phyloP scores from a whole-genome alignment of 176 grass and related monocot genomes.

The Oryza nivara region DNA sequence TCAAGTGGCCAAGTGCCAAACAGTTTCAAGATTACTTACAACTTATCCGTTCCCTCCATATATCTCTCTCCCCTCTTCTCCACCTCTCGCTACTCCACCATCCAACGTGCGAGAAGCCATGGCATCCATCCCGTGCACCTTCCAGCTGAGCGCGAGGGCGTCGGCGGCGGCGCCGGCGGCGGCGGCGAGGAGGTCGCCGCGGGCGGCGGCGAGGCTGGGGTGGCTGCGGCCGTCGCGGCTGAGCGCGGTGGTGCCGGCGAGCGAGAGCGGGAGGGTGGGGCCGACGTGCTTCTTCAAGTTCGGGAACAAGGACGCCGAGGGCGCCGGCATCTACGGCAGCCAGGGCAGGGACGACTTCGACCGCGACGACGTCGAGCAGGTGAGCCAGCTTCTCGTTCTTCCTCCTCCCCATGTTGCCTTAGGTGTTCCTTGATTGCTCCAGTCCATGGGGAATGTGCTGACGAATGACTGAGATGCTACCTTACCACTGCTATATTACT shows the following conservation, averaged over 20 bases:
- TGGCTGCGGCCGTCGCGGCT: conserved; percentile 46
- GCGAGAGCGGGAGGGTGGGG: conserved; percentile 51
- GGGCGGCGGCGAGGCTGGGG: conserved; percentile 34
- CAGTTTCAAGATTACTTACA: background rate
- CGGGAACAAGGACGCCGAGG: conserved; percentile 82
- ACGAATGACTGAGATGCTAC: background rate
- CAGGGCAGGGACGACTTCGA: conserved; percentile 91
- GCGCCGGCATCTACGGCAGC: conserved; percentile 86
- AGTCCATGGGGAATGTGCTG: background rate
- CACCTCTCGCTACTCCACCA: conserved; percentile 45
- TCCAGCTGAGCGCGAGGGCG: conserved; percentile 46
- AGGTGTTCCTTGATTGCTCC: background rate
- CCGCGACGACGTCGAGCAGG: conserved; percentile 95
- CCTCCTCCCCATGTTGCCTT: background rate
- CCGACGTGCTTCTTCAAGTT: conserved; percentile 85
- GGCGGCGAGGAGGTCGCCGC: background rate
- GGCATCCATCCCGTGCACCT: conserved; percentile 70
- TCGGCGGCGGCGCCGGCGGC: conserved; percentile 17
- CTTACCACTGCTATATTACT: background rate
- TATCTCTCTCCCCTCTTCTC: conserved; percentile 26
- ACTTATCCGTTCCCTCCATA: conserved; percentile 42
- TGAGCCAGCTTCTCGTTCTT: background rate
- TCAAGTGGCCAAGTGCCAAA: background rate
- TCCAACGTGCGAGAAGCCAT: conserved; percentile 39
- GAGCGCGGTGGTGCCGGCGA: conserved; percentile 48